phyloP scores from a whole-genome alignment of 2,329 filamentous ascomycete genomes.

The Ophiostoma angusticollis region DNA sequence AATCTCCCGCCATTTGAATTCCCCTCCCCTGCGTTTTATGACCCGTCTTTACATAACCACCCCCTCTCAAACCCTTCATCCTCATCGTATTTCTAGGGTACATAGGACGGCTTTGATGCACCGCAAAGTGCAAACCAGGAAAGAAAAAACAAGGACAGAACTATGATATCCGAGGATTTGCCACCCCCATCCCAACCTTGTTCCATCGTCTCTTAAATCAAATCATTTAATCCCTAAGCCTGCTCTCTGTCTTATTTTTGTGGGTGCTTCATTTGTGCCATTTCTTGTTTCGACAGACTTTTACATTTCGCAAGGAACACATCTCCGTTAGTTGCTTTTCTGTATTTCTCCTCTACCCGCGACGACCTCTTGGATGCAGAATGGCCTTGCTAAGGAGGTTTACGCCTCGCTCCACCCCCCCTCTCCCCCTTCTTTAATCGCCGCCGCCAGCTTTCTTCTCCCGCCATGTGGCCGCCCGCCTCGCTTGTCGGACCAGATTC shows the following conservation, averaged over 20 bases:
- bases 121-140: too few species aligned
- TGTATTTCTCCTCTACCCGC: too few species aligned
- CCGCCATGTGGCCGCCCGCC: slow-evolving; percentile 13
- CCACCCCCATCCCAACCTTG: neutral
- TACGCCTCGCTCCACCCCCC: too few species aligned
- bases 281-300: too few species aligned
- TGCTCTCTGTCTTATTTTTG: neutral
- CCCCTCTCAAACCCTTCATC: neutral
- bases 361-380: too few species aligned
- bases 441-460: slow-evolving; percentile 8
- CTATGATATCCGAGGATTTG: slow-evolving; percentile 4
- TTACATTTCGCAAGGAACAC: too few species aligned
- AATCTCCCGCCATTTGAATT: neutral
- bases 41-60: neutral
- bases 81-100: slow-evolving; percentile 6
- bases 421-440: neutral
- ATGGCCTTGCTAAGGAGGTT: too few species aligned
- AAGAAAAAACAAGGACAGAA: neutral
- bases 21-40: neutral
- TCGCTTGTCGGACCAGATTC: slow-evolving; percentile 23
- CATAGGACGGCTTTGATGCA: slow-evolving; percentile 6
- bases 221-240: neutral
- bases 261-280: too few species aligned
- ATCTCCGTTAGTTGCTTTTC: too few species aligned
- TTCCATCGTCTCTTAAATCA: neutral